A percentile compares a stretch with the other conserved stretches of the same genome.
Conservation (phyloP, 2,329 filamentous ascomycete genomes). For the Cladorrhinum sp. region DNA sequence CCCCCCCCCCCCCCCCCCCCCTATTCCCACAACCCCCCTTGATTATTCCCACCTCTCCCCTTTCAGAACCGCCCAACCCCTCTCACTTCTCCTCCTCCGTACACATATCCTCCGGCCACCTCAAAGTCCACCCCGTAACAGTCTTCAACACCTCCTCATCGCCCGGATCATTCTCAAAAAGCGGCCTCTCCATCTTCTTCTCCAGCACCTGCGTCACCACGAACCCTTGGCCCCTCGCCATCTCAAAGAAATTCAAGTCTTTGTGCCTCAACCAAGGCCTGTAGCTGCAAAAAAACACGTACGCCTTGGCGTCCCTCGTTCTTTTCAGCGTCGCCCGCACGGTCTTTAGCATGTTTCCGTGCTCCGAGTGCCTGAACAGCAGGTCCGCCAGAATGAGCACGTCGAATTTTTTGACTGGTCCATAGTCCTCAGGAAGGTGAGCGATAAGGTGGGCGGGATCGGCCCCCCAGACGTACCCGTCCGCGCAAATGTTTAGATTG, state of each 20-base stretch:
- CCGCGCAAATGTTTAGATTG: slow-evolving; percentile 47
- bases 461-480: slow-evolving; percentile 83
- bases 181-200: slow-evolving; percentile 75
- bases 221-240: slow-evolving; percentile 69
- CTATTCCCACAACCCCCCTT: too few species aligned
- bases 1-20: too few species aligned
- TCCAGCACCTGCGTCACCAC: slow-evolving; percentile 77
- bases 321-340: slow-evolving; percentile 65
- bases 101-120: slow-evolving; percentile 53
- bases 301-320: slow-evolving; percentile 56
- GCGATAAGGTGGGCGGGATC: slow-evolving; percentile 56
- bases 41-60: too few species aligned
- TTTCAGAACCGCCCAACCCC: too few species aligned
- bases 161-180: slow-evolving; percentile 87
- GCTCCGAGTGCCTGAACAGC: slow-evolving; percentile 87
- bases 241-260: slow-evolving; percentile 82
- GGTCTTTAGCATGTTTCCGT: slow-evolving; percentile 70
- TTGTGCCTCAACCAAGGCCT: slow-evolving; percentile 84
- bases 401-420: slow-evolving; percentile 59
- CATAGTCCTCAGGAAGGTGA: slow-evolving; percentile 45
- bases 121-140: slow-evolving; percentile 73
- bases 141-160: slow-evolving; percentile 78
- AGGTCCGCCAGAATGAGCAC: slow-evolving; percentile 83
- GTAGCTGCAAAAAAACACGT: slow-evolving; percentile 94
- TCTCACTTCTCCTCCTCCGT: slow-evolving; percentile 22